These are phyloP conservation scores for Penicillium italicum DNA, from an alignment of 2,329 filamentous ascomycete genomes.

Conservation along the genomic window DNA sequence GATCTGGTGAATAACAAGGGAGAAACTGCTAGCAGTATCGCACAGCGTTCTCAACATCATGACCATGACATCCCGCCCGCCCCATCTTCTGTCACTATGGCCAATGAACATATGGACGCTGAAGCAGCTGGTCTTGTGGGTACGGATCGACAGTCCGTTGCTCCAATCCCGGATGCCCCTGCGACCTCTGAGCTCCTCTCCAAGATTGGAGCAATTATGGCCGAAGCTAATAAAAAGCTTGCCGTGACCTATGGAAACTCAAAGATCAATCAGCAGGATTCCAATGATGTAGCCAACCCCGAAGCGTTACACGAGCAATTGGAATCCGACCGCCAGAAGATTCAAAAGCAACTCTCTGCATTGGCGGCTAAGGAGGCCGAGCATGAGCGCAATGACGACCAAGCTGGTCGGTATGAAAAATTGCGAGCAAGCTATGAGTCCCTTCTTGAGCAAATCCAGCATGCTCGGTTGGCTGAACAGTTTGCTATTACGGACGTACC, in stretches of 20 bases:
- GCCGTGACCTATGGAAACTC: constrained; percentile 59
- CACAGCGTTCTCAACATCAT: constrained; percentile 66
- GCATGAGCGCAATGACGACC: constrained; percentile 34
- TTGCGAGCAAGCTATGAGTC: constrained; percentile 39
- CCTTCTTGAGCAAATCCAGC: constrained; percentile 45
- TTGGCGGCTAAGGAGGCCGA: constrained; percentile 39
- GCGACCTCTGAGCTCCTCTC: constrained; percentile 67
- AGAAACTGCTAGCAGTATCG: constrained; percentile 78
- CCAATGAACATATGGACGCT: constrained; percentile 36
- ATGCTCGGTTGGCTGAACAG: constrained; percentile 34
- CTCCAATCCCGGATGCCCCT: constrained; percentile 43
- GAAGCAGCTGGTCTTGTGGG: constrained; percentile 28
- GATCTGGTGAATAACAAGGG: constrained; percentile 79
- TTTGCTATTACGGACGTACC: constrained; percentile 21
- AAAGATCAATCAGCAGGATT: constrained; percentile 56
- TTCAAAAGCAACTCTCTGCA: constrained; percentile 39
- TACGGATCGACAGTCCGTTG: constrained; percentile 27
- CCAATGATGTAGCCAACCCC: constrained; percentile 42
- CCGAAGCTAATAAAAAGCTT: constrained; percentile 69
- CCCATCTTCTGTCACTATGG: constrained; percentile 61
- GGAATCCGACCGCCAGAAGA: constrained; percentile 44
- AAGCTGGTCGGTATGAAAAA: constrained; percentile 40
- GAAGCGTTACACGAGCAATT: constrained; percentile 42
- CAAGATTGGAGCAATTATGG: constrained; percentile 64
- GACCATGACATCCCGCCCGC: constrained; percentile 64